Conservation (phyloP, 495 filamentous ascomycete species). For the Neurospora africana region DNA sequence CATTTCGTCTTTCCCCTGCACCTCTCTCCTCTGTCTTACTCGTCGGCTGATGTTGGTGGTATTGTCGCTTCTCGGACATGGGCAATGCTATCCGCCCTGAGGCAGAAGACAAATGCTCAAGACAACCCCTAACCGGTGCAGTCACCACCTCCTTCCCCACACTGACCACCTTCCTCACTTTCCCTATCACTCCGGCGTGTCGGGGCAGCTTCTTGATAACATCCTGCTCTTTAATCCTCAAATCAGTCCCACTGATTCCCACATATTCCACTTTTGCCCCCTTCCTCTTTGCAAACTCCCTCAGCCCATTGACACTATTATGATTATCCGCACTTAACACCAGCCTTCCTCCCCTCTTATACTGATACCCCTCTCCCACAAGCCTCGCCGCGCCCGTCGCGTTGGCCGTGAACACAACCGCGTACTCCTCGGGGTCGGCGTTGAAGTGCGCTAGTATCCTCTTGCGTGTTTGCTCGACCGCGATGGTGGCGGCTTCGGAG, state of each 20-base stretch:
- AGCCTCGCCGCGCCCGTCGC: slow-evolving; percentile 49
- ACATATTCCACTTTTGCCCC: slow-evolving; percentile 10
- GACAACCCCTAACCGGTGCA: not conserved
- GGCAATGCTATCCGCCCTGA: too few relatives aligned
- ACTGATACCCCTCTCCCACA: slow-evolving; percentile 38
- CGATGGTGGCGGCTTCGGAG: slow-evolving; percentile 32
- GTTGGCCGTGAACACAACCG: slow-evolving; percentile 52
- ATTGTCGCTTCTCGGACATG: too few relatives aligned
- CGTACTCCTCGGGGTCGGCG: slow-evolving; percentile 45
- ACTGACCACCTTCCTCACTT: not conserved
- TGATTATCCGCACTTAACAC: slow-evolving; percentile 25
- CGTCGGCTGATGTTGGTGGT: too few relatives aligned
- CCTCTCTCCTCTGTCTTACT: too few relatives aligned
- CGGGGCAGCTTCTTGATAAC: not conserved
- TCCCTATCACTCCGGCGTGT: not conserved
- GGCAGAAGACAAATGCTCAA: not conserved
- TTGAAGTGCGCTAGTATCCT: slow-evolving; percentile 44
- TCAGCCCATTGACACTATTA: slow-evolving; percentile 27
- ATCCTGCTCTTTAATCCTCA: slow-evolving; percentile 4
- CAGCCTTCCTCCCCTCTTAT: slow-evolving; percentile 4
- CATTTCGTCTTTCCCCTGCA: slow-evolving; percentile 1
- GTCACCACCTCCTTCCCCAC: not conserved
- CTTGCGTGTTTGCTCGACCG: slow-evolving; percentile 35
- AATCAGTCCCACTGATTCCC: not conserved
- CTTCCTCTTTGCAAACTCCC: slow-evolving; percentile 15